Base-by-base conservation (phyloP, 2,329 filamentous ascomycete species). In the Daldinia eschscholtzii region DNA sequence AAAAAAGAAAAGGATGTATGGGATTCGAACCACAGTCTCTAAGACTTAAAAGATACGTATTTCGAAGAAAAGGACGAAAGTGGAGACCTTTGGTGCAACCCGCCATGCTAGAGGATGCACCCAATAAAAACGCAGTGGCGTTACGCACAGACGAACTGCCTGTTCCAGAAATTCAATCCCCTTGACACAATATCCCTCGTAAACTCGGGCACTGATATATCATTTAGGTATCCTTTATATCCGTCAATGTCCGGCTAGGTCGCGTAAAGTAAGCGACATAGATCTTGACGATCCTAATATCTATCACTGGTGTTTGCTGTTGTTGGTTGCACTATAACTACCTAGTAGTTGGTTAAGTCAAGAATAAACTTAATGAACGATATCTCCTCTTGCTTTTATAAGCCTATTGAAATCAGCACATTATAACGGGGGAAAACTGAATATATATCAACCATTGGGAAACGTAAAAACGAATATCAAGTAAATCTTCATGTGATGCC, bases 401-500 rank as follows among this genome's bases (percentile, higher is more conserved):
- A 26, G 41, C 41, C 9, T 44, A 20, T 13, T 39, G 12, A 3
- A 39, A 3, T 13, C 7, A 39, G 12, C 35, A 13, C 35, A 13
- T 3, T 12, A 39, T 39, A 13, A 39, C 3, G 12, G 5, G 20
- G 13, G n/a, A 6, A 42, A 42, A 0, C 3, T 20, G 9, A 42
- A 18, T 42, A 42, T 9, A 35, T 10, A n/a, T 12, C 6, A 39
- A 12, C 15, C 37, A 39, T 39, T 12, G 37, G 7, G 13, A 13
- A 39, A 42, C 2, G 18, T 42, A 18, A 18, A 7, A 7, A 6
- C 15, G 9, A 42, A 20, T 20, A 20, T 9, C 7, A 46, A 26
- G 23, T n/a, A 28, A 10, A 48, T 48, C 23, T 53, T 53, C 50
- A 53, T 53, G 53, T 56, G 53, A 56, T 56, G 30, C 20, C 18